These are phyloP conservation scores for Eruca vesicaria DNA, from an alignment of 441 rosid genomes.

Conservation along the genomic window DNA sequence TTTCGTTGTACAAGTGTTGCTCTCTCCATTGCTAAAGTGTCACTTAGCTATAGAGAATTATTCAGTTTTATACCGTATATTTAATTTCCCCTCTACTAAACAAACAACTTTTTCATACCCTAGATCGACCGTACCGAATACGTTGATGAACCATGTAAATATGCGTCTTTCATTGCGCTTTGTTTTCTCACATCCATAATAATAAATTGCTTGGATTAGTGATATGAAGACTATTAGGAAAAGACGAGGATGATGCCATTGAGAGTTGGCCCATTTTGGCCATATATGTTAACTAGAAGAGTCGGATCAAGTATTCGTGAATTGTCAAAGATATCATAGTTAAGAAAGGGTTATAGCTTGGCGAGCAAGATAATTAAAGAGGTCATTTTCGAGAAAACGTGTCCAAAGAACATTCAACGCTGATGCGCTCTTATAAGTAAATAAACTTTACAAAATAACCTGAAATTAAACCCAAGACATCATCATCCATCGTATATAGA, in stretches of 20 bases:
- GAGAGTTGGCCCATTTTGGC: neutral
- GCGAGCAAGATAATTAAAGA: constrained; percentile 3
- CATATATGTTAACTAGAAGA: neutral
- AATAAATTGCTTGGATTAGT: neutral
- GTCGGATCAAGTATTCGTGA: neutral
- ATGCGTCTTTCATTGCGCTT: neutral
- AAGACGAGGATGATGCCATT: neutral
- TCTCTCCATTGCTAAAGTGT: neutral
- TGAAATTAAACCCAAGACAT: neutral
- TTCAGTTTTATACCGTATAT: neutral
- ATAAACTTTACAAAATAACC: neutral
- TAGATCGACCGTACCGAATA: neutral
- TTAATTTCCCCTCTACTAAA: neutral
- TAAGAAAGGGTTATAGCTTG: constrained; percentile 7
- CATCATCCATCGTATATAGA: neutral
- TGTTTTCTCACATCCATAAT: neutral
- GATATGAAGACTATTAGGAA: neutral
- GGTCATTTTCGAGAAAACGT: constrained; percentile 8
- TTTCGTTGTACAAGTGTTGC: neutral
- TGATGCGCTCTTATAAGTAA: constrained; percentile 15
- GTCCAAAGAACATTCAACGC: constrained; percentile 13
- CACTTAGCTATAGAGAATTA: neutral
- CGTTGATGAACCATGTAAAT: neutral
- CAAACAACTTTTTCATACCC: neutral
- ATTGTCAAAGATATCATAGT: neutral